phyloP scores from a whole-genome alignment of 2,329 filamentous ascomycete genomes.

The Coniochaeta sp. region DNA sequence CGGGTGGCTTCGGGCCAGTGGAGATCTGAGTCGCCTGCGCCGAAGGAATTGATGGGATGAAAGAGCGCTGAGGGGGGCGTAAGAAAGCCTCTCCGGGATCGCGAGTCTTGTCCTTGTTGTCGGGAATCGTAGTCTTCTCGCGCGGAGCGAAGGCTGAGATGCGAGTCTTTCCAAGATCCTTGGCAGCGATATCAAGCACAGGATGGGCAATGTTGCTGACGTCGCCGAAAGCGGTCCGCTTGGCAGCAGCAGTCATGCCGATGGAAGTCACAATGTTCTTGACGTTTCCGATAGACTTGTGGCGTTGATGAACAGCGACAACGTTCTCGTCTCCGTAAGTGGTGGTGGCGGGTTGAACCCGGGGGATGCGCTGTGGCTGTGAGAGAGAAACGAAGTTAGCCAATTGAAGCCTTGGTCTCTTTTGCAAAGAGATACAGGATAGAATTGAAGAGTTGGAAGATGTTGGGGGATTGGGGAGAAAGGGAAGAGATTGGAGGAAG shows the following conservation, averaged over 20 bases:
- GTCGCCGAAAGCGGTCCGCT: slow-evolving; percentile 75
- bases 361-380: background rate
- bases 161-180: slow-evolving; percentile 24
- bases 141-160: slow-evolving; percentile 14
- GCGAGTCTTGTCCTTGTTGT: slow-evolving; percentile 38
- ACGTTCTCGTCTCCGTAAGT: slow-evolving; percentile 61
- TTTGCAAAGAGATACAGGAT: background rate
- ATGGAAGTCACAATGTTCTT: slow-evolving; percentile 36
- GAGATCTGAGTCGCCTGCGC: slow-evolving; percentile 3
- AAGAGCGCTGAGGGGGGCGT: slow-evolving; percentile 27
- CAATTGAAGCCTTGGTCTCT: slow-evolving; percentile 2
- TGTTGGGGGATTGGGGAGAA: background rate
- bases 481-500: background rate
- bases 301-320: slow-evolving; percentile 62
- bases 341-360: slow-evolving; percentile 36
- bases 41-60: slow-evolving; percentile 9
- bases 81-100: slow-evolving; percentile 27
- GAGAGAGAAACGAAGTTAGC: background rate
- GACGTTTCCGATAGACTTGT: slow-evolving; percentile 70
- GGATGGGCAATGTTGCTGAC: slow-evolving; percentile 62
- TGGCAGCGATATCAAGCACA: slow-evolving; percentile 21
- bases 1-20: slow-evolving; percentile 7
- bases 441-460: background rate
- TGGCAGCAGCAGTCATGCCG: slow-evolving; percentile 57
- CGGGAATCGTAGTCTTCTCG: slow-evolving; percentile 11